Base-by-base conservation (phyloP, 148 eudicot genomes). In the Vaccinium macrocarpon region DNA sequence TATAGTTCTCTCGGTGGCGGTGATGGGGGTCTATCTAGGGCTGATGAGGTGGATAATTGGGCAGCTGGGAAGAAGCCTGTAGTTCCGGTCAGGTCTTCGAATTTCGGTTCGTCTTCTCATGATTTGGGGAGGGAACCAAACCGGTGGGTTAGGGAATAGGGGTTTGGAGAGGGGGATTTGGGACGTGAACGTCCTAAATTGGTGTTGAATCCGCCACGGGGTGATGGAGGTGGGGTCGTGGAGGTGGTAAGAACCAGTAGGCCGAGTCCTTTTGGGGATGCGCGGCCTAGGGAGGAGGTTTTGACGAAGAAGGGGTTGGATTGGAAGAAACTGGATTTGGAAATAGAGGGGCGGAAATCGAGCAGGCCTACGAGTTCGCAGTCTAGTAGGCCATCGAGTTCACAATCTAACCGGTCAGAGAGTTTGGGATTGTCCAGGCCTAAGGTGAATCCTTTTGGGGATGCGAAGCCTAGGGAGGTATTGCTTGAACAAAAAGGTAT, bases 381-480 rank as follows among this genome's bases (percentile, higher is more conserved):
- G 2, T 93, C 94, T 15, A 92, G 91, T 86, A 86, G 98, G 90
- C 98, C 96, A 1, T 88, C 87, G 35, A 90, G 93, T 79, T 84
- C 91, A 2, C 92, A 91, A 80, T 90, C 91, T 3, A 88, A 74
- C 55, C 76, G 88, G 82, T 89, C 92, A 0, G 95, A 91, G 68
- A 84, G 78, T 2, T 19, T 62, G 48, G 76, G 83, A 48, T 79
- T 85, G 87, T 87, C 88, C 4, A 93, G 89, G 90, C 90, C 92
- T 0, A 97, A 93, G 87, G 97, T 95, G 86, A 97, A 97, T 85
- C 99, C 99, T 15, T 97, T 97, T 84, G 99, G 99, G 51, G 95
- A 97, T 90, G 99, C 99, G 29, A 97, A 95, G 89, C 99, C 99
- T 50, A 92, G 98, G 86, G 99, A 97, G 84, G 92, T 97, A 68